Evolutionary conservation across 208 protist genomes (phyloP).

Genomic region (Trypanosoma melophagium): DNA sequence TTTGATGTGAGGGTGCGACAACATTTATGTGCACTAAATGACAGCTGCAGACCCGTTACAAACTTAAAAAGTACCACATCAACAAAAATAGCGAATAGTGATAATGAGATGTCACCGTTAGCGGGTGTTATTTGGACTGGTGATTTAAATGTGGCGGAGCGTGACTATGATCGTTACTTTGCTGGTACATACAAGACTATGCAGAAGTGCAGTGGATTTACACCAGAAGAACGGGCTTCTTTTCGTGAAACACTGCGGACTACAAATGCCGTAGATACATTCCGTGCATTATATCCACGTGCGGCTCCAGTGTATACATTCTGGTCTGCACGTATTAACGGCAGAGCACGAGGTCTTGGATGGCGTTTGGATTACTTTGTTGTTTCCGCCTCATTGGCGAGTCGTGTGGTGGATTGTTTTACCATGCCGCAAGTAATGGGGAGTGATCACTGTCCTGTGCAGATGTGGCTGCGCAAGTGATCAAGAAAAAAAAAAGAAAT

Average conservation of each 20-base stretch:
- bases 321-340: slow-evolving; percentile 77
- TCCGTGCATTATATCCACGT: slow-evolving; percentile 83
- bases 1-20: slow-evolving; percentile 79
- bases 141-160: slow-evolving; percentile 94
- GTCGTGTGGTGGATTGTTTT: slow-evolving; percentile 78
- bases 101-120: slow-evolving; percentile 9
- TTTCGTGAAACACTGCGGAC: slow-evolving; percentile 68
- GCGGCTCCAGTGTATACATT: slow-evolving; percentile 84
- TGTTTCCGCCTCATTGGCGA: slow-evolving; percentile 55
- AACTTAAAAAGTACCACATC: no score
- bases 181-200: slow-evolving; percentile 84
- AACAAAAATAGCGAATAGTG: no score
- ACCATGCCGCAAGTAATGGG: slow-evolving; percentile 77
- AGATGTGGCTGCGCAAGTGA: slow-evolving; percentile 76
- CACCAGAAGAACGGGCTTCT: slow-evolving; percentile 83
- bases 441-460: slow-evolving; percentile 89
- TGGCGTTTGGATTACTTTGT: slow-evolving; percentile 95
- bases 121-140: slow-evolving; percentile 90
- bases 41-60: slow-evolving; percentile 24
- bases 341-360: slow-evolving; percentile 63
- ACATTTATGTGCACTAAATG: slow-evolving; percentile 44
- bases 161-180: slow-evolving; percentile 92
- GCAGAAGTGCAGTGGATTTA: slow-evolving; percentile 91
- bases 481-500: slow-evolving; percentile 8
- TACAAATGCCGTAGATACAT: slow-evolving; percentile 74